phyloP scores from a whole-genome alignment of 176 grass and related monocot species.

The Phyllostachys edulis region DNA sequence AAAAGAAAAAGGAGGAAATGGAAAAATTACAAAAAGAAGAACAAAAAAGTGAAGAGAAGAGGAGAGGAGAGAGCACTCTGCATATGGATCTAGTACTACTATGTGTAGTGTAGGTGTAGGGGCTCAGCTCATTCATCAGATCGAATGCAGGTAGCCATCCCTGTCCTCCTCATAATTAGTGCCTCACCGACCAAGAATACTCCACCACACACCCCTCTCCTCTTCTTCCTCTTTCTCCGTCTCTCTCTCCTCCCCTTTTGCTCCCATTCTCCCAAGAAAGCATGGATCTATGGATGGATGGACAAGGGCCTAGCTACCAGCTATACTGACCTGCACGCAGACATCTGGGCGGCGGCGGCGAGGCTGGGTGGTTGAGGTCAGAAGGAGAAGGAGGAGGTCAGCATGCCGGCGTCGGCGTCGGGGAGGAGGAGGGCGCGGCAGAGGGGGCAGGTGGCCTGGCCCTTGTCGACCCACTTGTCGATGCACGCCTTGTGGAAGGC shows the following conservation, averaged over 20 bases:
- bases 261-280: conserved; percentile 11
- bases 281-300: conserved; percentile 26
- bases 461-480: conserved; percentile 92
- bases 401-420: background rate
- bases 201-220: conserved; percentile 28
- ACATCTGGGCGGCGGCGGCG: background rate
- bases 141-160: conserved; percentile 53
- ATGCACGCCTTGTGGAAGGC: conserved; percentile 81
- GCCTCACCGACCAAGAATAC: conserved; percentile 38
- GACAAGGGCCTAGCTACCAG: background rate
- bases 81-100: background rate
- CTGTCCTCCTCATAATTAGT: conserved; percentile 58
- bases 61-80: background rate
- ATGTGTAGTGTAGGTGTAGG: background rate
- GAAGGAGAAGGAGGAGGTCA: conserved; percentile 10
- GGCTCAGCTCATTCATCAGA: conserved; percentile 31
- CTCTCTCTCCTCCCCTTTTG: background rate
- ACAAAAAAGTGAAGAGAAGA: background rate
- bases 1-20: background rate
- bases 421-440: conserved; percentile 65
- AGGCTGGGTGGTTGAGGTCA: conserved; percentile 2
- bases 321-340: conserved; percentile 23
- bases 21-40: background rate
- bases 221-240: background rate
- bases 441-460: conserved; percentile 67